phyloP scores from a whole-genome alignment of 2,329 filamentous ascomycete species.

The Penicillium thymicola region DNA sequence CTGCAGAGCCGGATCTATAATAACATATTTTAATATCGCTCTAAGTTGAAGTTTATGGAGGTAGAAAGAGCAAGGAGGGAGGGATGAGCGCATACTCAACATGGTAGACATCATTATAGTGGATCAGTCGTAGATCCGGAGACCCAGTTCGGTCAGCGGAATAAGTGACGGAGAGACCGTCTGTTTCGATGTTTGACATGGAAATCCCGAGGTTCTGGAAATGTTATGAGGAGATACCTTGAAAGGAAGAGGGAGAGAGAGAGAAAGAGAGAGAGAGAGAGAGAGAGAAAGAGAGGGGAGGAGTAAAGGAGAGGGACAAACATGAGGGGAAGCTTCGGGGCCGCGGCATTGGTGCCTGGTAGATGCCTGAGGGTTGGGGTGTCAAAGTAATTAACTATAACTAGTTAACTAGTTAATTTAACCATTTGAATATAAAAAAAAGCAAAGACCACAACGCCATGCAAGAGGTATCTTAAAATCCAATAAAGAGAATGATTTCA shows the following conservation, averaged over 20 bases:
- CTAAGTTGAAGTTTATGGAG: not conserved
- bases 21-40: constrained; percentile 13
- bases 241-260: not conserved
- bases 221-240: not conserved
- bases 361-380: constrained; percentile 8
- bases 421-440: not conserved
- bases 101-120: constrained; percentile 95
- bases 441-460: constrained; percentile 13
- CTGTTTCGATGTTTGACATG: constrained; percentile 31
- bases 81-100: constrained; percentile 55
- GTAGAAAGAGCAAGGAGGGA: not conserved
- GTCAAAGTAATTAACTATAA: not conserved
- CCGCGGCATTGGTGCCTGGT: constrained; percentile 5
- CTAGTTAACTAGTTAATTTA: too few species aligned
- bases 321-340: constrained; percentile 8
- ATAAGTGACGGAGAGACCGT: constrained; percentile 42
- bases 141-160: constrained; percentile 44
- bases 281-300: not conserved
- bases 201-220: not conserved
- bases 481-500: constrained; percentile 8
- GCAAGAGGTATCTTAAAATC: constrained; percentile 21
- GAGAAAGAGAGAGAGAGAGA: not conserved
- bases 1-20: constrained; percentile 60
- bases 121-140: constrained; percentile 75
- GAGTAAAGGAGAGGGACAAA: constrained; percentile 2